phyloP scores from a whole-genome alignment of 768 basidiomycete genomes.

The Tylopilus sp. region DNA sequence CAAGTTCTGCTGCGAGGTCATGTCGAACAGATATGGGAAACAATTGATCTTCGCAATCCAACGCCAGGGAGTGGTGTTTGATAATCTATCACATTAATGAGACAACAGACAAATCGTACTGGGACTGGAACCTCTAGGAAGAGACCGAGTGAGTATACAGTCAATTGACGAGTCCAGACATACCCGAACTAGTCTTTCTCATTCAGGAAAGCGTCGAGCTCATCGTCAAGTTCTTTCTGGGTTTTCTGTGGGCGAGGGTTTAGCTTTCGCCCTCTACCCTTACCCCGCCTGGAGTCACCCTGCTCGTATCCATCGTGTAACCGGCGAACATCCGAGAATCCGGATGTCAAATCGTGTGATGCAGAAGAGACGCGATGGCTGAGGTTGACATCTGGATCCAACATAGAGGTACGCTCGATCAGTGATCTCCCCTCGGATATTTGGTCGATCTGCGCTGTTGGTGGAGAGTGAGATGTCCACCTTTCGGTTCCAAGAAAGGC shows the following conservation, averaged over 20 bases:
- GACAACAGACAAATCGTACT: not conserved
- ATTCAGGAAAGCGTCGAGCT: slow-evolving; percentile 75
- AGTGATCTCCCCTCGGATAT: slow-evolving; percentile 52
- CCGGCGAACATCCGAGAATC: slow-evolving; percentile 17
- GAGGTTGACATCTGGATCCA: slow-evolving; percentile 41
- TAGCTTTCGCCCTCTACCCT: slow-evolving; percentile 38
- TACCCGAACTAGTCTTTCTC: slow-evolving; percentile 38
- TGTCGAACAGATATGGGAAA: too few relatives aligned
- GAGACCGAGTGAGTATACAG: slow-evolving; percentile 1
- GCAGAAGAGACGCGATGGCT: slow-evolving; percentile 46
- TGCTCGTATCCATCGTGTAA: slow-evolving; percentile 22
- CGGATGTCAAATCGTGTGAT: slow-evolving; percentile 20
- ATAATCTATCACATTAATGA: not conserved
- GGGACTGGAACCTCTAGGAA: not conserved
- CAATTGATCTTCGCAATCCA: too few relatives aligned
- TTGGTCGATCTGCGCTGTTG: slow-evolving; percentile 68
- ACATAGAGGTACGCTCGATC: slow-evolving; percentile 51
- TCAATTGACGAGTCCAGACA: not conserved
- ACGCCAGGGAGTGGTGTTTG: slow-evolving; percentile 17
- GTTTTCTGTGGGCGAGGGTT: slow-evolving; percentile 49
- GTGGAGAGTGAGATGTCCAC: slow-evolving; percentile 36
- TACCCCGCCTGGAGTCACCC: slow-evolving; percentile 26
- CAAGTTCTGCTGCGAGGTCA: too few relatives aligned
- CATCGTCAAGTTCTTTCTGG: slow-evolving; percentile 77
- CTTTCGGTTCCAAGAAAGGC: slow-evolving; percentile 55